These are phyloP conservation scores for Cordyceps pruinosa DNA, from an alignment of 2,329 filamentous ascomycete genomes.

Conservation along the genomic window DNA sequence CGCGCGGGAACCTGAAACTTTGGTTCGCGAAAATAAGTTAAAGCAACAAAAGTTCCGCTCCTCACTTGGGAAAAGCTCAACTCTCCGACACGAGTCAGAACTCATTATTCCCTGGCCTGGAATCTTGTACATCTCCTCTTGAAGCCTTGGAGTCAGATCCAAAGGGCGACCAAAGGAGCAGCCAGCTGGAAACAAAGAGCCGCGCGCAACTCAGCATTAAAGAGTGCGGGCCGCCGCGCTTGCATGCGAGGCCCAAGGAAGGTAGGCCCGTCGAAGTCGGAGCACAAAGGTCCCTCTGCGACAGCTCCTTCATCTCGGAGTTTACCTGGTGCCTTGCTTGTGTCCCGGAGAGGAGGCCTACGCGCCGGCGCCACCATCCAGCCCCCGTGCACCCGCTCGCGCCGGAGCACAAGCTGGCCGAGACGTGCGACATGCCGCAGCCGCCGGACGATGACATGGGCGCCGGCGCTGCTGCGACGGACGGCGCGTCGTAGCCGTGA, in stretches of 20 bases:
- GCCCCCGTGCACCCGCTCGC: conserved; percentile 27
- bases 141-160: background rate
- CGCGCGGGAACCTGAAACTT: no score
- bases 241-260: conserved; percentile 23
- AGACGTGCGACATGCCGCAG: conserved; percentile 26
- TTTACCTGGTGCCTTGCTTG: conserved; percentile 21
- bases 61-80: no score
- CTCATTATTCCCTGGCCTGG: no score
- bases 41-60: no score
- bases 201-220: conserved; percentile 20
- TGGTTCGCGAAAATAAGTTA: no score
- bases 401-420: conserved; percentile 24
- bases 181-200: background rate
- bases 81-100: no score
- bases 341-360: conserved; percentile 22
- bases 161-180: background rate
- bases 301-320: background rate
- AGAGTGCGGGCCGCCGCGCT: conserved; percentile 19
- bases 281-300: conserved; percentile 12
- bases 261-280: conserved; percentile 21
- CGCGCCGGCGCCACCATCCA: conserved; percentile 26
- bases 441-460: conserved; percentile 27
- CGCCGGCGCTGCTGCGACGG: conserved; percentile 19
- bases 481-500: conserved; percentile 21
- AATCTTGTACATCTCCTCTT: no score